Percentiles rank a stretch among this genome's conserved stretches.
Evolutionary conservation across 352 stramenopile species (phyloP).

Genomic region (Thalassiosira exigua): DNA sequence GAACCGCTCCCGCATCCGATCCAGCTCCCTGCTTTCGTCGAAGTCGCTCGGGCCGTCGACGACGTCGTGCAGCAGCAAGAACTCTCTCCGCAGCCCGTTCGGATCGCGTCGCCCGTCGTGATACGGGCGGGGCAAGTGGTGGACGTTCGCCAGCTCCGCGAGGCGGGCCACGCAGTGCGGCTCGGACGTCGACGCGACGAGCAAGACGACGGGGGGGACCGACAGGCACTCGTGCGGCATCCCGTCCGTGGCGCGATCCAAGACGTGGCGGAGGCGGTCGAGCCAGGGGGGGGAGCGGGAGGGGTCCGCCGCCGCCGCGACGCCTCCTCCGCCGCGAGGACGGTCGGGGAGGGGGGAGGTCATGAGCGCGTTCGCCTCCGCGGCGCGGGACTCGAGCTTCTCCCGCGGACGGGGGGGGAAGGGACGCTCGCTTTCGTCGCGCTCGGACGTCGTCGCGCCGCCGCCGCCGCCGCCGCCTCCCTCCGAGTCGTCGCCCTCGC

Average conservation of each 20-base stretch:
- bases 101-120: conserved; percentile 76
- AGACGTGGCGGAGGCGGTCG: conserved; percentile 64
- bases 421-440: not conserved
- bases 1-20: conserved; percentile 64
- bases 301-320: too few species aligned
- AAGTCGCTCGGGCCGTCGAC: conserved; percentile 66
- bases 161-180: conserved; percentile 56
- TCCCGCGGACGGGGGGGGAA: conserved; percentile 27
- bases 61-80: conserved; percentile 81
- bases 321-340: too few species aligned
- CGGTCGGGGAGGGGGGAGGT: conserved; percentile 51
- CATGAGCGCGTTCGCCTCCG: conserved; percentile 69
- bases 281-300: conserved; percentile 77
- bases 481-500: conserved; percentile 1
- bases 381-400: conserved; percentile 52
- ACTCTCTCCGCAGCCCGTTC: conserved; percentile 66
- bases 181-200: conserved; percentile 68
- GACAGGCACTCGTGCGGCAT: conserved; percentile 71
- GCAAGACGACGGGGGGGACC: conserved; percentile 68
- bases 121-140: conserved; percentile 73
- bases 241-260: conserved; percentile 69
- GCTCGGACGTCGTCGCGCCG: too few species aligned
- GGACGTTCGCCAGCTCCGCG: conserved; percentile 63
- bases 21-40: conserved; percentile 47
- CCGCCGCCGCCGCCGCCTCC: not conserved